A percentile compares a stretch with the other conserved stretches of the same genome.
These are phyloP conservation scores for Clitopilus hobsonii DNA, from an alignment of 768 basidiomycete genomes.

Conservation along the genomic window DNA sequence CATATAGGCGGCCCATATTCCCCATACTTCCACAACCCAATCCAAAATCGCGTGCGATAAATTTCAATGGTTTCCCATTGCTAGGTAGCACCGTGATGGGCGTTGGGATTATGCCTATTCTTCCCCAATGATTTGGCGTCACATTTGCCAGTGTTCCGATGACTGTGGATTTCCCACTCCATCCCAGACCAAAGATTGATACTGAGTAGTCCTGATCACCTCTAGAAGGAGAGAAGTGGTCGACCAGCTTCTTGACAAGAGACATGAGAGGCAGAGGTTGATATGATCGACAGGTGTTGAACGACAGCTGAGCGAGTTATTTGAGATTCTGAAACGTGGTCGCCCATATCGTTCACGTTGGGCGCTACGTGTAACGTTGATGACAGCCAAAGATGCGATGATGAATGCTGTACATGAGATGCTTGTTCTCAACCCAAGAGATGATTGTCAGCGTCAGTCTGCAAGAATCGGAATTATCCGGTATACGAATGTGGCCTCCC, in stretches of 20 bases:
- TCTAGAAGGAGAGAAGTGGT: constrained; percentile 22
- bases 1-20: constrained; percentile 29
- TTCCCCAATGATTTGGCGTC: constrained; percentile 30
- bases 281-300: too few relatives aligned
- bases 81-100: constrained; percentile 29
- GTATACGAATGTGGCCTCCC: too few relatives aligned
- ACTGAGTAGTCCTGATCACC: constrained; percentile 12
- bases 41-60: constrained; percentile 64
- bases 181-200: constrained; percentile 32
- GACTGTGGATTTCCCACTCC: constrained; percentile 41
- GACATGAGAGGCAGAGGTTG: too few relatives aligned
- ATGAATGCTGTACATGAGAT: not conserved
- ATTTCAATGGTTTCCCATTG: constrained; percentile 31
- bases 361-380: not conserved
- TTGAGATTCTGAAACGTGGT: too few relatives aligned
- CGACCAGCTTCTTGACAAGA: constrained; percentile 22
- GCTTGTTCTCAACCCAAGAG: not conserved
- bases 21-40: constrained; percentile 41
- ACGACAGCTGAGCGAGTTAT: too few relatives aligned
- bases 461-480: too few relatives aligned
- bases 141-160: constrained; percentile 39
- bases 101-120: constrained; percentile 56
- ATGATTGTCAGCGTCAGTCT: too few relatives aligned
- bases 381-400: not conserved
- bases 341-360: not conserved